Percentiles rank a stretch among this genome's conserved stretches.
These are phyloP conservation scores for Chlorella sp. DNA, from an alignment of 139 green algal genomes.

Conservation along the genomic window DNA sequence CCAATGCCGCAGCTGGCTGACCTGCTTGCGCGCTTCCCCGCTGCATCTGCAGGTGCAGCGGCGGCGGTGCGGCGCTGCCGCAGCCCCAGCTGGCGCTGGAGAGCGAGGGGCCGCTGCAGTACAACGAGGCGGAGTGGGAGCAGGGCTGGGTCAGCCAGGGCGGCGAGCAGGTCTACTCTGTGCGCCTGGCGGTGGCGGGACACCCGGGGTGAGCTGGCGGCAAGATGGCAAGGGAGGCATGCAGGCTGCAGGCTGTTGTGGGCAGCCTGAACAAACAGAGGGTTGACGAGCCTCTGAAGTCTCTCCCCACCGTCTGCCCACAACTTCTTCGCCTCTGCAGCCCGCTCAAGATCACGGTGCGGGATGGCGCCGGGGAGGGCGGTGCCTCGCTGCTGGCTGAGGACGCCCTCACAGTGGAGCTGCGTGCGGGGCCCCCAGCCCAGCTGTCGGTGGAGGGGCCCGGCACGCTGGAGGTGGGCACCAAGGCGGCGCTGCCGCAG, in stretches of 20 bases:
- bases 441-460: conserved; percentile 60
- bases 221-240: neutral
- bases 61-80: conserved; percentile 22
- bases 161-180: conserved; percentile 51
- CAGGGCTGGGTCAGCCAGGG: conserved; percentile 47
- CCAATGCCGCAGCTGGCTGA: neutral
- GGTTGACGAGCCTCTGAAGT: too few species aligned
- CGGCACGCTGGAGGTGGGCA: conserved; percentile 50
- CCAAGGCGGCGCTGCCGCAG: conserved; percentile 41
- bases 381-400: conserved; percentile 44
- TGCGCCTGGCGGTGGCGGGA: conserved; percentile 47
- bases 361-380: conserved; percentile 41
- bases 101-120: conserved; percentile 45
- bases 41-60: neutral
- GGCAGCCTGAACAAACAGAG: too few species aligned
- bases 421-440: conserved; percentile 53
- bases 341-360: conserved; percentile 24
- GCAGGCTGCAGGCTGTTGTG: neutral
- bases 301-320: too few species aligned
- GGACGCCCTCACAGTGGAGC: conserved; percentile 60
- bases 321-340: neutral
- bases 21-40: neutral
- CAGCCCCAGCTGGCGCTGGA: conserved; percentile 43
- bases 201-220: conserved; percentile 12
- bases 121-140: conserved; percentile 46